Evolutionary conservation across 202 grass and related monocot species (phyloP).

Genomic region (Eragrostis tef): DNA sequence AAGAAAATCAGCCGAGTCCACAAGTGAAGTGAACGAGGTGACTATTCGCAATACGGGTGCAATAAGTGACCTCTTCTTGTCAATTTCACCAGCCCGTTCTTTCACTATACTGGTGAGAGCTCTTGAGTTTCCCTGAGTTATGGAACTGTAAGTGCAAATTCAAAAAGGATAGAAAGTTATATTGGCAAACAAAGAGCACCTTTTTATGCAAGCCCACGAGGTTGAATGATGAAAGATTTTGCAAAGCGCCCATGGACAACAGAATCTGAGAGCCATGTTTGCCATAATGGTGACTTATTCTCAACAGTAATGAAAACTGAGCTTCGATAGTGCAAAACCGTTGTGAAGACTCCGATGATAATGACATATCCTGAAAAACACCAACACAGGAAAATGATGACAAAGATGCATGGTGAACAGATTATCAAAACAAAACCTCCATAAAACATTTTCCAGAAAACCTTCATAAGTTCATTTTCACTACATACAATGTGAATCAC

Average conservation of each 20-base stretch:
- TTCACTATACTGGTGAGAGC: conserved; percentile 49
- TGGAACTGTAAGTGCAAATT: conserved; percentile 40
- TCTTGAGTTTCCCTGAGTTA: conserved; percentile 65
- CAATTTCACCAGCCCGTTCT: conserved; percentile 59
- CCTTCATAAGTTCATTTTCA: conserved; percentile 26
- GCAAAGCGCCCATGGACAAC: conserved; percentile 80
- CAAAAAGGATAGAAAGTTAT: conserved; percentile 26
- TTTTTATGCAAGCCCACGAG: conserved; percentile 62
- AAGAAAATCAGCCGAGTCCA: conserved; percentile 79
- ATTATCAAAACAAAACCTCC: conserved; percentile 31
- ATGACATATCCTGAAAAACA: conserved; percentile 61
- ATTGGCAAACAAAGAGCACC: conserved; percentile 50
- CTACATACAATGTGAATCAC: conserved; percentile 6
- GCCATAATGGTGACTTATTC: conserved; percentile 86
- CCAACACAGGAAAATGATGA: conserved; percentile 35
- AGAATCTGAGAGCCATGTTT: conserved; percentile 93
- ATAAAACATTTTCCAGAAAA: conserved; percentile 12
- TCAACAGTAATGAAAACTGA: conserved; percentile 84
- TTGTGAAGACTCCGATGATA: conserved; percentile 70
- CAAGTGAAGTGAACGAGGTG: conserved; percentile 80
- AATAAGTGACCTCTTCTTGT: conserved; percentile 74
- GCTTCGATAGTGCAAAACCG: conserved; percentile 76
- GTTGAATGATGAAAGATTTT: conserved; percentile 81
- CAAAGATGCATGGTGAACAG: neutral
- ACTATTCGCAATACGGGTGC: conserved; percentile 83